These are phyloP conservation scores for Acmispon strigosus DNA, from an alignment of 306 rosid species.

Conservation along the genomic window DNA sequence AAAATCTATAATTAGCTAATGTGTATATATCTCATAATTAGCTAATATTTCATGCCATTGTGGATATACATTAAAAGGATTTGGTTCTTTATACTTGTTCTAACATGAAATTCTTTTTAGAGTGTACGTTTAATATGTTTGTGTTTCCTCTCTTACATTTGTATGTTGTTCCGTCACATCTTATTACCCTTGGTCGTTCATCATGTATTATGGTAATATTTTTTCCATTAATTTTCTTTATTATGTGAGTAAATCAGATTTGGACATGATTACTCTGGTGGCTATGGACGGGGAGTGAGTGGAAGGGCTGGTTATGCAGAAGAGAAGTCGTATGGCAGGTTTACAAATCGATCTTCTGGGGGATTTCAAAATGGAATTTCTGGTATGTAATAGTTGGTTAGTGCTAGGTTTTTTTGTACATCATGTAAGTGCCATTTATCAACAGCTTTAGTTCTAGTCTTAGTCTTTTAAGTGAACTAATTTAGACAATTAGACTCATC, in stretches of 20 bases:
- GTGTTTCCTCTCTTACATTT: not conserved
- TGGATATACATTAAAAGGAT: not conserved
- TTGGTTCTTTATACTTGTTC: not conserved
- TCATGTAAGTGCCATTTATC: not conserved
- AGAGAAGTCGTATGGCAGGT: slow-evolving; percentile 77
- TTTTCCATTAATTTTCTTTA: not conserved
- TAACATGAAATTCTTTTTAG: not conserved
- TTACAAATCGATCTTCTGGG: slow-evolving; percentile 56
- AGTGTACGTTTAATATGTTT: not conserved
- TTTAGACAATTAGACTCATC: not conserved
- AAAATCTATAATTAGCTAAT: not conserved
- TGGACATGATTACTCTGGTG: slow-evolving; percentile 75
- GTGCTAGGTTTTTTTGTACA: not conserved
- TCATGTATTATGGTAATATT: not conserved
- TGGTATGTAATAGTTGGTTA: slow-evolving; percentile 33
- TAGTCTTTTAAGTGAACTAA: not conserved
- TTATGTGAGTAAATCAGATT: slow-evolving; percentile 37
- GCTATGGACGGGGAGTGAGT: slow-evolving; percentile 79
- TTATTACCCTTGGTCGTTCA: not conserved
- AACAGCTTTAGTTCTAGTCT: not conserved
- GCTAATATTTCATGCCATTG: not conserved
- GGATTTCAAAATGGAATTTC: slow-evolving; percentile 67
- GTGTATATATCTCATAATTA: not conserved
- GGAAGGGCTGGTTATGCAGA: slow-evolving; percentile 67
- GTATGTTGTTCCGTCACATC: not conserved